Evolutionary conservation across 305 asterid genomes (phyloP).

Genomic region (Lippia alba): DNA sequence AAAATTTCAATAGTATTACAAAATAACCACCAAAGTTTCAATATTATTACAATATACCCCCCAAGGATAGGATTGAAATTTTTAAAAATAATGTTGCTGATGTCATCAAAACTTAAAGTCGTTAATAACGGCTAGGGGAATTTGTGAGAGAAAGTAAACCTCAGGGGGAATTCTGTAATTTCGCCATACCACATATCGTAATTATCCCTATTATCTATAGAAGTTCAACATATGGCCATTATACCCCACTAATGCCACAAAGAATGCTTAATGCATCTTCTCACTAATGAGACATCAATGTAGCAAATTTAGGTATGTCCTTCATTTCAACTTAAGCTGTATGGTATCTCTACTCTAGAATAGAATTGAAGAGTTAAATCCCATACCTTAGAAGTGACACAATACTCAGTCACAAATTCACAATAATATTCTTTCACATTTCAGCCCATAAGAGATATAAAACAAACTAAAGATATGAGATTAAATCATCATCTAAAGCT

Average conservation of each 20-base stretch:
- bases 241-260: neutral
- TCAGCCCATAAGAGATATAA: neutral
- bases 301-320: neutral
- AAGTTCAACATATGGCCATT: neutral
- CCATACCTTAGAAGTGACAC: neutral
- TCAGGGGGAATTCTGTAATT: no score
- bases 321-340: neutral
- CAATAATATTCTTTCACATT: neutral
- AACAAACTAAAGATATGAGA: neutral
- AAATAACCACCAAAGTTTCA: no score
- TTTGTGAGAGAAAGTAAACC: no score
- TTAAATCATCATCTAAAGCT: no score
- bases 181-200: no score
- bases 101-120: no score
- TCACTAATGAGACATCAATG: neutral
- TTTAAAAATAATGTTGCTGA: no score
- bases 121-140: no score
- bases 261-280: neutral
- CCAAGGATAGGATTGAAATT: no score
- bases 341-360: neutral
- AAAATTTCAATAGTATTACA: no score
- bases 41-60: no score
- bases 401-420: neutral
- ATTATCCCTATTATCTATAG: neutral
- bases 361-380: neutral